phyloP scores from a whole-genome alignment of 129 eudicot species.

The Solidago caesia region DNA sequence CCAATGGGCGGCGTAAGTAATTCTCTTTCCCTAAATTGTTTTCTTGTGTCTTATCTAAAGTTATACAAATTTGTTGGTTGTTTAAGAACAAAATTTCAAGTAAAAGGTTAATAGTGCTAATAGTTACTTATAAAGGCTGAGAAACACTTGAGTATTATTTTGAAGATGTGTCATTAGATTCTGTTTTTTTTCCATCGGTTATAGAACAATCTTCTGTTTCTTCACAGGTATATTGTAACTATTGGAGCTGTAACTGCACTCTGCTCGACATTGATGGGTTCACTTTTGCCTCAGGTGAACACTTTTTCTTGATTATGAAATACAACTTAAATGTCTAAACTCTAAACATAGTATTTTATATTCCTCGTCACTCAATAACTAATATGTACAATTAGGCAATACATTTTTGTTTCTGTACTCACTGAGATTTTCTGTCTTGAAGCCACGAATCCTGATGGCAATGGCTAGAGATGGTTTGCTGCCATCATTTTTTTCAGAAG shows the following conservation, averaged over 20 bases:
- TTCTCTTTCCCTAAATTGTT: not conserved
- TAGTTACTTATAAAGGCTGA: too few species aligned
- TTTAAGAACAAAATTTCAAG: not conserved
- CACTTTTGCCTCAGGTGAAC: constrained; percentile 89
- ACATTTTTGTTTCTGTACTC: not conserved
- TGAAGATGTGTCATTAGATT: too few species aligned
- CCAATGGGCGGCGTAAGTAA: constrained; percentile 95
- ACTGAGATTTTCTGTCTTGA: constrained; percentile 26
- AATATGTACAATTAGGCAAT: constrained; percentile 5
- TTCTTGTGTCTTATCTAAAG: not conserved
- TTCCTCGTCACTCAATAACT: not conserved
- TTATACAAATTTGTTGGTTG: not conserved
- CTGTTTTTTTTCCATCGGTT: too few species aligned
- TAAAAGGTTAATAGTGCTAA: not conserved
- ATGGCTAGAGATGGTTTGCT: constrained; percentile 98
- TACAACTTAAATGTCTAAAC: constrained; percentile 1
- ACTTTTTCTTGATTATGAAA: constrained; percentile 1
- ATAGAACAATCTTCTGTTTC: constrained; percentile 11
- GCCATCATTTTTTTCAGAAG: constrained; percentile 86
- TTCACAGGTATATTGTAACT: constrained; percentile 70
- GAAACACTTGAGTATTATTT: too few species aligned
- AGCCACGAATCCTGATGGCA: constrained; percentile 98
- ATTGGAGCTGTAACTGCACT: constrained; percentile 92
- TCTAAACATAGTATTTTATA: not conserved
- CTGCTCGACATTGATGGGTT: constrained; percentile 88